Evolutionary conservation across 805 yeast genomes (phyloP), one percentile per base, ranked within the genome.

Genomic region (Wickerhamiella shivajii): DNA sequence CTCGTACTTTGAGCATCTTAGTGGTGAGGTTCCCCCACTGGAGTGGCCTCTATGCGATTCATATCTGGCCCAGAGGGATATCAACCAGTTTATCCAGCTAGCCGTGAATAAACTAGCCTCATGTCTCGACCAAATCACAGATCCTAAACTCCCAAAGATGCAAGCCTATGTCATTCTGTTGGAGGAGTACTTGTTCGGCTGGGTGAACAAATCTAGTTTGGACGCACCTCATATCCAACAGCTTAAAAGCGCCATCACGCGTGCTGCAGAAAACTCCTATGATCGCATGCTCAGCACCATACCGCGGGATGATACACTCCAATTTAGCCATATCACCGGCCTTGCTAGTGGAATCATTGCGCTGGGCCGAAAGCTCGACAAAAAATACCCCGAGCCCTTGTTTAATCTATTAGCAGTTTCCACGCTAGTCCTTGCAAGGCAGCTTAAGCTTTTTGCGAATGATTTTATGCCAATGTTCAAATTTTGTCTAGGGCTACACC

Each of bases 221-320:
- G 55, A 59, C n/a, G 58, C 61, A 24, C 60, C 59, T 39, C 70
- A 75, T 67, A 38, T 53, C 14, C 53, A 48, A 39, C 47, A 45
- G 30, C 41, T 69, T 8, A 54, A 50, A 22, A 53, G 50, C 21
- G 32, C 59, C 0, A 44, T 69, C 5, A 47, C 57, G 18, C 48
- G 52, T 2, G 57, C 66, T 0, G 62, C 69, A 4, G 69, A 64
- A 36, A 43, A 44, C 8, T 62, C 60, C 39, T 68, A 69, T 38
- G 59, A 62, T 21, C 51, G 56, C 2, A 40, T 65, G 6, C 47
- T 69, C 12, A 57, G 62, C 3, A 53, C 53, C 5, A 56, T 78
- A n/a, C 90, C 92, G 0, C 57, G 77, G 18, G 71, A 67, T 46
- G 59, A 61, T 25, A 58, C 72, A 0, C 50, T 77, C 6, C 68